Base-by-base conservation (phyloP, 139 green algal species). In the Tetraselmis chui region DNA sequence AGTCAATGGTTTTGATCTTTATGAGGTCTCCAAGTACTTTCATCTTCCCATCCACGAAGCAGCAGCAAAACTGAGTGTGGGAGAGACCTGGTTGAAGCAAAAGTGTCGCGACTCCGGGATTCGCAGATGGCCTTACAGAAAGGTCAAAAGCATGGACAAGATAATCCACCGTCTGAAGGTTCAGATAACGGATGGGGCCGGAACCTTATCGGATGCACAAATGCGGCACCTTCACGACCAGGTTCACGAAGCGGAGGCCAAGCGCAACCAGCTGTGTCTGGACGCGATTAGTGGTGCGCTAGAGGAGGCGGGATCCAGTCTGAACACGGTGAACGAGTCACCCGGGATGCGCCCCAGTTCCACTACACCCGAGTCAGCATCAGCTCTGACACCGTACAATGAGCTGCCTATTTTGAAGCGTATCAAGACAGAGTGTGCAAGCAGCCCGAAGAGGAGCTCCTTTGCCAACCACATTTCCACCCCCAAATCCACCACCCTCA, bases 21-120 rank as follows among this genome's bases (percentile, higher is more conserved):
- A 67, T 67, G 45, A 67, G 18, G 45, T 67, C 5, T 67, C 11
- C 45, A 5, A 67, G 45, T 67, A 67, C 45, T 94, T 90, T 79
- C 86, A 94, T 80, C 80, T 92, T 1, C 89, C 91, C 25, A 94
- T 93, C 75, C 82, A 89, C n/a, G 82, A 90, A 28, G 90, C 91
- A 18, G 89, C 89, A 11, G 83, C 86, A 18, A 77, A 81, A 28
- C 85, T 94, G 30, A 80, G 80, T 75, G 87, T 94, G 26, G 90
- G 91, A 28, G 82, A 91, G 29, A 94, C 91, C 1, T 88, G 89
- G 32, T 79, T 94, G 25, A 94, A 94, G 82, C 89, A 91, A 81
- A 89, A 91, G 82, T 94, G 91, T 86, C 87, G 91, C 58, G 86
- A 87, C 31, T 90, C 89, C 84, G 77, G 83, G 29, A 89, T 94